Percentiles rank a stretch among this genome's conserved stretches.
These are phyloP conservation scores for Globisporangium radiosum DNA, from an alignment of 352 stramenopile genomes.

Conservation along the genomic window DNA sequence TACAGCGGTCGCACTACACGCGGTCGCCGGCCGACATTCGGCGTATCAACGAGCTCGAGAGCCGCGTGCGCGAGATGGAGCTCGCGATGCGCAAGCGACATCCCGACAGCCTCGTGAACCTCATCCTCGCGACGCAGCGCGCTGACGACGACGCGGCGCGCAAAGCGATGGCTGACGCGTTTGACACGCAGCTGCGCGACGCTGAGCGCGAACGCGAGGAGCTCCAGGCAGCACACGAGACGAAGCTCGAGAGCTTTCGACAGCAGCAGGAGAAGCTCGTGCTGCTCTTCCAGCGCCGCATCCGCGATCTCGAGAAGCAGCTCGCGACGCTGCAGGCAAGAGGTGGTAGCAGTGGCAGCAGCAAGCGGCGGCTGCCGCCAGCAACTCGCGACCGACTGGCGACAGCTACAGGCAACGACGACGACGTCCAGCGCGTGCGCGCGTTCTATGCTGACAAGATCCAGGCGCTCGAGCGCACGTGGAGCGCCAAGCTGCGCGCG, in stretches of 20 bases:
- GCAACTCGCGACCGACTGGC: too few species aligned
- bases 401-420: slow-evolving; percentile 9
- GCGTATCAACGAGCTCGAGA: slow-evolving; percentile 72
- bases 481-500: slow-evolving; percentile 56
- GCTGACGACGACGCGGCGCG: slow-evolving; percentile 59
- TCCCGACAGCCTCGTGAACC: slow-evolving; percentile 70
- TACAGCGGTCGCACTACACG: slow-evolving; percentile 7
- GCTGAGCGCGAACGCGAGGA: slow-evolving; percentile 45
- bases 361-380: slow-evolving; percentile 7
- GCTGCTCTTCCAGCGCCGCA: slow-evolving; percentile 58
- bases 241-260: slow-evolving; percentile 57
- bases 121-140: slow-evolving; percentile 67
- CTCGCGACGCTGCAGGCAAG: slow-evolving; percentile 2
- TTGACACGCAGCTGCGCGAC: slow-evolving; percentile 30
- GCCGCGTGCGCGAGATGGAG: slow-evolving; percentile 58
- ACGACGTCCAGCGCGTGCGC: slow-evolving; percentile 45
- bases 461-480: slow-evolving; percentile 69
- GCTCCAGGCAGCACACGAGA: slow-evolving; percentile 41
- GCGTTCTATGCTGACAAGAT: slow-evolving; percentile 75
- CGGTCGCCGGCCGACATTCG: slow-evolving; percentile 52
- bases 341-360: slow-evolving; percentile 7
- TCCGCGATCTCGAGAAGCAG: slow-evolving; percentile 44
- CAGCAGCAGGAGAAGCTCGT: slow-evolving; percentile 79
- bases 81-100: slow-evolving; percentile 68
- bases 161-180: slow-evolving; percentile 24